These are phyloP conservation scores for Alloteropsis semialata DNA, from an alignment of 176 grass and related monocot genomes.

Conservation along the genomic window DNA sequence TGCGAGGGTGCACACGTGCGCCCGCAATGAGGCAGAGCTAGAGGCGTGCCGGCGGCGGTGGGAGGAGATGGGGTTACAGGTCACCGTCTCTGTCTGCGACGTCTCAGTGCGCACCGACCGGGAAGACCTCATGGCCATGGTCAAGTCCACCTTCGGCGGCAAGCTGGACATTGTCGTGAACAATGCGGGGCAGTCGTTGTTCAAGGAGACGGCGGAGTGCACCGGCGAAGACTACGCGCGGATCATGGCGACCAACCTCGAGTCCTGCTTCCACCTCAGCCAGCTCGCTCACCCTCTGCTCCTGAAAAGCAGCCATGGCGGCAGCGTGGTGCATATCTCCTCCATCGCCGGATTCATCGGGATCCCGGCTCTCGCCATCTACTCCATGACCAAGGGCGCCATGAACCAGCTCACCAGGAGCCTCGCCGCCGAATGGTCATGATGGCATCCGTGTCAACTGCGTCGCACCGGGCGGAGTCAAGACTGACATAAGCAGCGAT, in stretches of 20 bases:
- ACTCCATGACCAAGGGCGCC: constrained; percentile 29
- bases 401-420: constrained; percentile 38
- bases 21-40: constrained; percentile 29
- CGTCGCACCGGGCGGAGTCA: constrained; percentile 27
- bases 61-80: not conserved
- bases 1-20: constrained; percentile 33
- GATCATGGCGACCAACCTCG: constrained; percentile 38
- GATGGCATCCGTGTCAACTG: constrained; percentile 37
- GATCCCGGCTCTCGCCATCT: not conserved
- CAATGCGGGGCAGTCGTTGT: constrained; percentile 2
- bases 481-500: constrained; percentile 6
- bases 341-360: constrained; percentile 15
- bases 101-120: constrained; percentile 27
- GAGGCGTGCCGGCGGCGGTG: constrained; percentile 28
- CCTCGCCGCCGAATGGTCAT: constrained; percentile 22
- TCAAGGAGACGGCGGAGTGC: not conserved
- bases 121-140: constrained; percentile 8
- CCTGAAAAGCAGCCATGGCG: not conserved
- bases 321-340: constrained; percentile 33
- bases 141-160: not conserved
- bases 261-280: constrained; percentile 40
- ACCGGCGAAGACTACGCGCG: constrained; percentile 21
- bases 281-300: constrained; percentile 41
- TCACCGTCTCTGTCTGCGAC: constrained; percentile 42
- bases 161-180: constrained; percentile 49